Percentiles rank a stretch among this genome's conserved stretches.
phyloP scores from a whole-genome alignment of 345 rosid genomes.

The Hibiscus mutabilis region DNA sequence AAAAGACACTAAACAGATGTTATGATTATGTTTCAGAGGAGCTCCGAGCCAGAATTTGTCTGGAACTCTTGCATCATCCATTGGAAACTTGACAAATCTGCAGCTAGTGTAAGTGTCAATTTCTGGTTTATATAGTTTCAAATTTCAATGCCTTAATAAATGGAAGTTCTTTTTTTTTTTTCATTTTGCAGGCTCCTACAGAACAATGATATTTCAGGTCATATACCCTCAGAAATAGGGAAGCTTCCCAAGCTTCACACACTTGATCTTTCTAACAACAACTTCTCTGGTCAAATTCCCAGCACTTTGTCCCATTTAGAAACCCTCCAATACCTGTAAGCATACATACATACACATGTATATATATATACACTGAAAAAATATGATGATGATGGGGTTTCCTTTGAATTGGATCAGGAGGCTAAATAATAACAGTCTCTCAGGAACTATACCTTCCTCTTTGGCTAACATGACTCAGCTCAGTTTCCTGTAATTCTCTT shows the following conservation, averaged over 20 bases:
- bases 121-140: not conserved
- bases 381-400: not conserved
- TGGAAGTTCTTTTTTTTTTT: not conserved
- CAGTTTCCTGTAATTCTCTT: constrained; percentile 57
- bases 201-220: constrained; percentile 74
- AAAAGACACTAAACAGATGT: not conserved
- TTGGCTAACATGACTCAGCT: constrained; percentile 77
- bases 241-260: constrained; percentile 61
- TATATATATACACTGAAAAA: not conserved
- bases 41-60: constrained; percentile 80
- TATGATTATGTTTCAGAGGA: constrained; percentile 41
- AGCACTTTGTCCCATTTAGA: constrained; percentile 38
- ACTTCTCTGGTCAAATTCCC: constrained; percentile 66
- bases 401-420: constrained; percentile 44
- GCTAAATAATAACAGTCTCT: constrained; percentile 65
- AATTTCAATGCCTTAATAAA: not conserved
- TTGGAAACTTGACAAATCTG: constrained; percentile 76
- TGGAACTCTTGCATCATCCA: constrained; percentile 61
- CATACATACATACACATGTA: constrained; percentile 2
- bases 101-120: constrained; percentile 59
- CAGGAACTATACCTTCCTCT: constrained; percentile 67
- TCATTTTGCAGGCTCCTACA: constrained; percentile 58
- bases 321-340: constrained; percentile 75
- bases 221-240: constrained; percentile 66
- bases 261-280: constrained; percentile 79